Conservation (phyloP, 129 eudicot genomes). For the Pseudognaphalium luteoalbum region DNA sequence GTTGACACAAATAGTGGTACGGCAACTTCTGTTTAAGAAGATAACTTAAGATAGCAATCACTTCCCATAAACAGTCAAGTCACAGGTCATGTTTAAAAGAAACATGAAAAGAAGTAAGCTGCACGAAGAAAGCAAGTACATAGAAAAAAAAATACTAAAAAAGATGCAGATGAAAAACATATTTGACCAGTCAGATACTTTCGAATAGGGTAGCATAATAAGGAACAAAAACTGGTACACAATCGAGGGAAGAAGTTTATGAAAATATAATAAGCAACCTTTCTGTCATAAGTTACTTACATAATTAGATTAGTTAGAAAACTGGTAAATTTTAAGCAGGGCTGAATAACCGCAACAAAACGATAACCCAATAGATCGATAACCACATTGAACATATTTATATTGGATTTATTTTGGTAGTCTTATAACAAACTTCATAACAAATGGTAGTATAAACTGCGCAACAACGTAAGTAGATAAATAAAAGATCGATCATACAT, state of each 20-base stretch:
- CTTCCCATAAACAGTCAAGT: background rate
- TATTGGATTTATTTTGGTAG: background rate
- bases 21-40: background rate
- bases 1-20: background rate
- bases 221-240: no score
- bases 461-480: background rate
- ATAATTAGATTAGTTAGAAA: background rate
- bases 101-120: constrained; percentile 12
- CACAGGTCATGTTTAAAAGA: background rate
- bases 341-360: background rate
- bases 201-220: background rate
- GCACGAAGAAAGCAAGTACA: background rate
- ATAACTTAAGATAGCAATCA: background rate
- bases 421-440: no score
- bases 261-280: no score
- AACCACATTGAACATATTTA: background rate
- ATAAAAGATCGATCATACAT: background rate
- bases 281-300: no score
- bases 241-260: background rate
- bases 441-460: background rate
- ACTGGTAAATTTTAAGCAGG: background rate
- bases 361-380: background rate
- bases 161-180: background rate
- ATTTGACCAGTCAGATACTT: background rate
- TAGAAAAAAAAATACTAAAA: background rate